phyloP scores from a whole-genome alignment of 345 rosid genomes.

The Linum trigynum region DNA sequence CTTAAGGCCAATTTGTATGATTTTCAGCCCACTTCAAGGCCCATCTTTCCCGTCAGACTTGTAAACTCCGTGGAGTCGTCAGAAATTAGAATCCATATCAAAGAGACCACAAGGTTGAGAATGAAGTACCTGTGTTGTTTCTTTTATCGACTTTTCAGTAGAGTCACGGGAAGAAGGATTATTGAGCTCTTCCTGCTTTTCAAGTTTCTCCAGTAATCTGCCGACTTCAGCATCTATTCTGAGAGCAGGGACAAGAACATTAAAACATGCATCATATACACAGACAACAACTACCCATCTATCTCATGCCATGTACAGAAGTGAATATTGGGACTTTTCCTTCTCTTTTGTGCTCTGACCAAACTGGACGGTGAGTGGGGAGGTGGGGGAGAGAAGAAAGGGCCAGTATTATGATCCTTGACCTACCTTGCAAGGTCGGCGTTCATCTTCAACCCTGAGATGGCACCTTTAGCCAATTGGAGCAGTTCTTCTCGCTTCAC shows the following conservation, averaged over 20 bases:
- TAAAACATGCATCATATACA: constrained; percentile 16
- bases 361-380: background rate
- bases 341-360: background rate
- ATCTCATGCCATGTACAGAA: background rate
- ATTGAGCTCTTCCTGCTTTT: constrained; percentile 32
- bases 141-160: constrained; percentile 30
- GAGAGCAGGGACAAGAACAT: constrained; percentile 37
- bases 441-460: constrained; percentile 69
- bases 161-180: constrained; percentile 22
- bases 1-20: too few relatives aligned
- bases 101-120: background rate
- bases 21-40: too few relatives aligned
- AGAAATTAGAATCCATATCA: too few relatives aligned
- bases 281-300: background rate
- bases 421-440: constrained; percentile 63
- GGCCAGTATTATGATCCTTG: constrained; percentile 5
- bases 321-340: background rate
- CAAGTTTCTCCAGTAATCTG: constrained; percentile 52
- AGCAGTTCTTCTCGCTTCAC: constrained; percentile 82
- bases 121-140: constrained; percentile 36
- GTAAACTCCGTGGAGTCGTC: too few relatives aligned
- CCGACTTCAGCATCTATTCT: constrained; percentile 84
- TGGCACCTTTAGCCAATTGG: constrained; percentile 76
- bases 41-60: too few relatives aligned
- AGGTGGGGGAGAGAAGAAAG: background rate